Percentiles rank a stretch among this genome's conserved stretches.
phyloP scores from a whole-genome alignment of 805 yeast genomes.

The Myxozyma nipponensis region DNA sequence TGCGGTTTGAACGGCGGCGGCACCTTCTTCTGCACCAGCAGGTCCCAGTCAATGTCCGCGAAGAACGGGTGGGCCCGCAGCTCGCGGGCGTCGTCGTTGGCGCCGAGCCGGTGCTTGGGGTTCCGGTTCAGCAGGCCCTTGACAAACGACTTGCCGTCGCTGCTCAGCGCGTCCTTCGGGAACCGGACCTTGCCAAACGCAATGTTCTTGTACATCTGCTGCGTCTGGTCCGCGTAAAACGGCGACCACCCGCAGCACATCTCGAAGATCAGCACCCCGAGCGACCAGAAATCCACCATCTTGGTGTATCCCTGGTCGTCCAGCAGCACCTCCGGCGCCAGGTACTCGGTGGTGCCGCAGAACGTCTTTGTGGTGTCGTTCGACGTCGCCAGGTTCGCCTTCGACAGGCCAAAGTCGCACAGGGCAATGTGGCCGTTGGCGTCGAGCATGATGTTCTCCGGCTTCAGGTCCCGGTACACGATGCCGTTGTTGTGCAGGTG shows the following conservation, averaged over 20 bases:
- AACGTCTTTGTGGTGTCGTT: slow-evolving; percentile 91
- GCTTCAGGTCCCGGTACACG: slow-evolving; percentile 94
- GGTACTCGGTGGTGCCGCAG: slow-evolving; percentile 97
- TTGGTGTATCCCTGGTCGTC: slow-evolving; percentile 97
- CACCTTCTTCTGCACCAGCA: slow-evolving; percentile 68
- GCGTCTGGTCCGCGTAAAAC: slow-evolving; percentile 94
- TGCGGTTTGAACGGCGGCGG: slow-evolving; percentile 98
- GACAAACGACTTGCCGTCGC: slow-evolving; percentile 92
- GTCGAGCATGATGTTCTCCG: slow-evolving; percentile 91
- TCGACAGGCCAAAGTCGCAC: slow-evolving; percentile 95
- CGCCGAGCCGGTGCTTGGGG: slow-evolving; percentile 92
- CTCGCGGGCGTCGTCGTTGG: slow-evolving; percentile 87
- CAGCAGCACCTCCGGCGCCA: slow-evolving; percentile 92
- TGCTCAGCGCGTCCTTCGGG: slow-evolving; percentile 89
- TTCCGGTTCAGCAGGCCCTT: slow-evolving; percentile 92
- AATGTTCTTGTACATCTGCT: slow-evolving; percentile 98
- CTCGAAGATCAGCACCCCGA: slow-evolving; percentile 94
- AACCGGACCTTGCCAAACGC: slow-evolving; percentile 97
- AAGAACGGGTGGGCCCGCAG: slow-evolving; percentile 89
- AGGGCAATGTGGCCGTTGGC: slow-evolving; percentile 97
- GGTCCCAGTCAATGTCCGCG: slow-evolving; percentile 85
- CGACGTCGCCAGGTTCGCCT: slow-evolving; percentile 80
- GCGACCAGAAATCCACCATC: slow-evolving; percentile 99
- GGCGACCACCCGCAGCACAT: slow-evolving; percentile 99
- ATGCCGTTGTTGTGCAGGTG: slow-evolving; percentile 93